Conservation (phyloP, 164 flowering plant species). For the Taxillus chinensis region DNA sequence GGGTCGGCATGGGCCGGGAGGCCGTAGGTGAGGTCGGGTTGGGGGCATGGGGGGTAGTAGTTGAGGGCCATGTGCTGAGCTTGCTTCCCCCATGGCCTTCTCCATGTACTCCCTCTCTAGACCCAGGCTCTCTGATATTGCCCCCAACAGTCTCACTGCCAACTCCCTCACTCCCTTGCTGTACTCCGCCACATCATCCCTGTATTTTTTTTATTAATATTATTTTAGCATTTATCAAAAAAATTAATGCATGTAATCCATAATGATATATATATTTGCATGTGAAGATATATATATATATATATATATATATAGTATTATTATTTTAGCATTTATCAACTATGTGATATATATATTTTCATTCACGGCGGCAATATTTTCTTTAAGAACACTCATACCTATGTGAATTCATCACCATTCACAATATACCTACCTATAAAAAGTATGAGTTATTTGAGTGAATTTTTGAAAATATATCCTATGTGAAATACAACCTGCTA, state of each 20-base stretch:
- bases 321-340: no score
- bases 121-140: conserved; percentile 63
- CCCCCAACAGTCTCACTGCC: conserved; percentile 33
- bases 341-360: no score
- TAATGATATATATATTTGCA: no score
- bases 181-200: conserved; percentile 39
- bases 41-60: conserved; percentile 68
- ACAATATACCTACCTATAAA: no score
- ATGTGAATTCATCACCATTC: no score
- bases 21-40: conserved; percentile 68
- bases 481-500: no score
- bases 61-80: conserved; percentile 73
- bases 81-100: conserved; percentile 30
- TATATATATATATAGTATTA: no score
- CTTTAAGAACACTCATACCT: no score
- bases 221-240: background rate
- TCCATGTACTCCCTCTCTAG: conserved; percentile 31
- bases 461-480: no score
- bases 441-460: no score
- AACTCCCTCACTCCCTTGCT: conserved; percentile 28
- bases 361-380: no score
- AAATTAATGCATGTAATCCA: background rate
- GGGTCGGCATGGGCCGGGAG: conserved; percentile 63
- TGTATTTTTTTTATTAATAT: conserved; percentile 7
- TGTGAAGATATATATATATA: no score